These are phyloP conservation scores for Clitocybe nebularis DNA, from an alignment of 1,284 basidiomycete genomes.

Conservation along the genomic window DNA sequence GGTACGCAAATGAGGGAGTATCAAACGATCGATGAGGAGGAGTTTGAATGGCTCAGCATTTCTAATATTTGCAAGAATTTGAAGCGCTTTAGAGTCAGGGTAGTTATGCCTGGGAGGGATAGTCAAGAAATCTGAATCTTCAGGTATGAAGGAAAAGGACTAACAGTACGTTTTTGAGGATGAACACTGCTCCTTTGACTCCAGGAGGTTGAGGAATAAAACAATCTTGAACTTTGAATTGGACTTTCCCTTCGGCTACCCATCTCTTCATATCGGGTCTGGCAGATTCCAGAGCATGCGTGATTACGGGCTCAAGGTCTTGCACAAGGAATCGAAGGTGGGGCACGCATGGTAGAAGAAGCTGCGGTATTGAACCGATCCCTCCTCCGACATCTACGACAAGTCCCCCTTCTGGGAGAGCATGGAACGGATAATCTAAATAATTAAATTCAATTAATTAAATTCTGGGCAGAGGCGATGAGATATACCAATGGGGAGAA, in stretches of 20 bases:
- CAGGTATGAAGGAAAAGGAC: neutral
- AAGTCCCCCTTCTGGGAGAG: neutral
- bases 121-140: neutral
- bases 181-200: neutral
- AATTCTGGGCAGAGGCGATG: neutral
- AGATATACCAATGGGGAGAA: neutral
- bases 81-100: neutral
- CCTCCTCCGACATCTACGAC: neutral
- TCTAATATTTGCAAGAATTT: neutral
- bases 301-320: neutral
- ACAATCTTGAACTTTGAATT: neutral
- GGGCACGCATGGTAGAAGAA: neutral
- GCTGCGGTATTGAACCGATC: neutral
- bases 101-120: neutral
- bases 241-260: neutral
- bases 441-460: neutral
- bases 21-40: neutral
- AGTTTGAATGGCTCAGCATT: neutral
- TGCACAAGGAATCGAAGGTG: neutral
- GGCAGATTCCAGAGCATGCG: neutral
- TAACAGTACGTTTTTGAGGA: neutral
- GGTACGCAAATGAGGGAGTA: neutral
- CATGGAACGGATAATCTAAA: neutral
- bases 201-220: neutral
- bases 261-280: neutral